Conservation (phyloP, 257 asterid genomes). For the Catharanthus roseus region DNA sequence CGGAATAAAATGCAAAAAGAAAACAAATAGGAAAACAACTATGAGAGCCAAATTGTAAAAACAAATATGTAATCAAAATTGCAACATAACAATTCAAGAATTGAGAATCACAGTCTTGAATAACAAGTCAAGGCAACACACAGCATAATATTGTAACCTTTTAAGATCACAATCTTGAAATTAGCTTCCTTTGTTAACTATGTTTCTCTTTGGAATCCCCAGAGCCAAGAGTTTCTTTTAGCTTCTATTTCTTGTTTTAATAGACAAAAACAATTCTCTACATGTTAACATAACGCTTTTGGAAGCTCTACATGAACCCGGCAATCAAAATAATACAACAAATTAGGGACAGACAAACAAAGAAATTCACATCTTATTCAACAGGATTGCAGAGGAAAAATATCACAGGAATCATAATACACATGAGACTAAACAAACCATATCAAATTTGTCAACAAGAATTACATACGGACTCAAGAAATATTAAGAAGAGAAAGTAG, state of each 20-base stretch:
- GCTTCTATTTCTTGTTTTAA: not conserved
- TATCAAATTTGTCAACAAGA: not conserved
- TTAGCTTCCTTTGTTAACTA: not conserved
- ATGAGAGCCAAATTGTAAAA: not conserved
- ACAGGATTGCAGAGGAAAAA: not conserved
- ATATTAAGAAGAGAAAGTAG: not conserved
- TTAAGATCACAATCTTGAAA: not conserved
- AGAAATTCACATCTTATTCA: not conserved
- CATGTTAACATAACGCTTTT: no score
- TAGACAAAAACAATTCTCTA: not conserved
- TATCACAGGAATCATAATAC: not conserved
- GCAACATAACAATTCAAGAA: not conserved
- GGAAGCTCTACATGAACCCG: not conserved
- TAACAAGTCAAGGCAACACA: not conserved
- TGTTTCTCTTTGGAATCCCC: not conserved
- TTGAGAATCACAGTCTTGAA: not conserved
- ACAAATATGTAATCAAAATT: not conserved
- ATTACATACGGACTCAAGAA: not conserved
- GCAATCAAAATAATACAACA: not conserved
- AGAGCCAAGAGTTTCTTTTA: not conserved
- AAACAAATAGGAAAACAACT: not conserved
- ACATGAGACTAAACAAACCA: not conserved
- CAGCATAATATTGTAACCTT: not conserved
- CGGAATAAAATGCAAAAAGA: not conserved
- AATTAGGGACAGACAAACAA: not conserved